These are phyloP conservation scores for Aspergillus cavernicola DNA, from an alignment of 495 filamentous ascomycete species.

Conservation along the genomic window DNA sequence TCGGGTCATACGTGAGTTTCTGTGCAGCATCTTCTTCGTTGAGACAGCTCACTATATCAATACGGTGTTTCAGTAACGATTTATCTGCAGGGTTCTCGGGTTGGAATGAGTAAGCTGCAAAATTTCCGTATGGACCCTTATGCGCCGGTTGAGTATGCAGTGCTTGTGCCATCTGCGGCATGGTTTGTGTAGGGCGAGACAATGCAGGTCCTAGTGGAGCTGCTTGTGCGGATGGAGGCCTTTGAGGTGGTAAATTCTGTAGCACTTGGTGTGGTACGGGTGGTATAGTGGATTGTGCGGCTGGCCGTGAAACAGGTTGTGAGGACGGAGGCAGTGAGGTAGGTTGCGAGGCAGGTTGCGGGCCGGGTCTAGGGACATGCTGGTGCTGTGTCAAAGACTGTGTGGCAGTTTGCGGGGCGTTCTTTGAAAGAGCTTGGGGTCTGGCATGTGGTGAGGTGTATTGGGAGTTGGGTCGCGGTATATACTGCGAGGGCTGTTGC, in stretches of 20 bases:
- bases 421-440: not conserved
- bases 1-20: constrained; percentile 50
- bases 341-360: not conserved
- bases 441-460: not conserved
- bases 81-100: constrained; percentile 11
- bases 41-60: constrained; percentile 39
- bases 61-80: constrained; percentile 15
- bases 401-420: not conserved
- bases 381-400: not conserved
- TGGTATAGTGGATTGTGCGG: not conserved
- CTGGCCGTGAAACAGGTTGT: not conserved
- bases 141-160: not conserved
- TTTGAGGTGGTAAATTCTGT: not conserved
- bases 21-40: constrained; percentile 42
- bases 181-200: not conserved
- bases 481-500: not conserved
- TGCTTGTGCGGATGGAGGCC: not conserved
- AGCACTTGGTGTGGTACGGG: not conserved
- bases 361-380: not conserved
- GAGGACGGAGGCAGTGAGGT: not conserved
- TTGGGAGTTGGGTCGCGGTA: not conserved
- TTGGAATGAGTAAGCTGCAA: constrained; percentile 9
- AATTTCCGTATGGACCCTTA: not conserved
- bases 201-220: not conserved
- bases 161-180: not conserved